Base-by-base conservation (phyloP, 148 eudicot species). In the Heliosperma pusillum region DNA sequence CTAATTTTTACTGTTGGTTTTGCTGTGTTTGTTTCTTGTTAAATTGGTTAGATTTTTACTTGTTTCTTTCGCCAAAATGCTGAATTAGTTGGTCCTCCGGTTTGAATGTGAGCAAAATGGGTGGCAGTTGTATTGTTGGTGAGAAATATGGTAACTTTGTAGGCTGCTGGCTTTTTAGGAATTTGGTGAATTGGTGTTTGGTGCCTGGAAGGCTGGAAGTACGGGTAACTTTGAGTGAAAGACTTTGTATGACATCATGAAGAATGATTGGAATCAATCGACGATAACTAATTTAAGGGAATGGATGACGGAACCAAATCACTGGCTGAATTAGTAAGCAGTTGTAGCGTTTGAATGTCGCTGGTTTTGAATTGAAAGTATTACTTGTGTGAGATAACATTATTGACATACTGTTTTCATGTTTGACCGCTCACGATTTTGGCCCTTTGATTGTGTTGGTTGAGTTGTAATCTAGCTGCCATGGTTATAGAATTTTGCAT, bases 321-420 rank as follows among this genome's bases (percentile, higher is more conserved):
- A 3, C 2, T 52, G 42, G 11, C 13, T 74, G 71, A 57, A 17
- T 40, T 66, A 56, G 66, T 76, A 22, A 68, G 72, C 56, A 66
- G 17, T 63, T 66, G 20, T 76, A 22, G 72, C 29, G 21, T 29
- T 33, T 42, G 55, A 44, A 21, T 20, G 19, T 68, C 26, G 19
- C 27, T 40, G 19, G 29, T 68, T 42, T n/a, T 22, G 29, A 20
- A 42, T 21, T 44, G 56, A 66, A 66, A 26, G 6, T 0, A n/a
- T 11, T 36, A n/a, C 13, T 36, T 42, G 2, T 67, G 71, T 44
- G 11, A 67, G 12, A 42, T 67, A 25, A 4, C 53, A 2, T 12
- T 1, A 40, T 45, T 45, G 1, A 45, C 1, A 67, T 13, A 10
- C 71, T 16, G n/a, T 17, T 29, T 67, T 42, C 45, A 4, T 42